Conservation (phyloP, 139 green algal genomes). For the Deuterostichococcus epilithicus region DNA sequence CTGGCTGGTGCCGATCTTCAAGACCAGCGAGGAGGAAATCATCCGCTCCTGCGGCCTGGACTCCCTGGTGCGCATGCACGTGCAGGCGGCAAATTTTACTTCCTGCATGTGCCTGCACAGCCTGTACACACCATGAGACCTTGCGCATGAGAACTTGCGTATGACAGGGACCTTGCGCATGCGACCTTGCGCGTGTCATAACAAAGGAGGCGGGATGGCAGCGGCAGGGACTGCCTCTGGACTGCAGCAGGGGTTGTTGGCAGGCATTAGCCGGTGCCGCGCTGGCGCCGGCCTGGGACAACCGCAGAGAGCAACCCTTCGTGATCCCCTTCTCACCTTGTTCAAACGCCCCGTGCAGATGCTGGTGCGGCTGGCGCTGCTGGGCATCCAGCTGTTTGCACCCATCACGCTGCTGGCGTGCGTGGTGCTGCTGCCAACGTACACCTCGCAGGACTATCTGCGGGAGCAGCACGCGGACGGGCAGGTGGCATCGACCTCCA, state of each 20-base stretch:
- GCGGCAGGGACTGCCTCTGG: too few relatives aligned
- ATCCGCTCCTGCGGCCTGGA: slow-evolving; percentile 45
- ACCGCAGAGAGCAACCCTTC: too few relatives aligned
- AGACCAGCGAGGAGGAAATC: slow-evolving; percentile 37
- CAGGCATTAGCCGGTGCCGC: too few relatives aligned
- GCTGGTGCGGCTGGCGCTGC: slow-evolving; percentile 11
- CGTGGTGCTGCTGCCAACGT: background rate
- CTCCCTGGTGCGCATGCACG: slow-evolving; percentile 31
- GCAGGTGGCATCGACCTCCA: background rate
- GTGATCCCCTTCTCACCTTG: background rate
- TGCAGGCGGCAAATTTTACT: too few relatives aligned
- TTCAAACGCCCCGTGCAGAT: slow-evolving; percentile 7
- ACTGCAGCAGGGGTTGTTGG: too few relatives aligned
- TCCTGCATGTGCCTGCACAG: background rate
- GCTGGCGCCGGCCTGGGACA: too few relatives aligned
- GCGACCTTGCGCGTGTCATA: too few relatives aligned
- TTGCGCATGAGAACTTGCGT: too few relatives aligned
- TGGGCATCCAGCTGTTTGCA: slow-evolving; percentile 37
- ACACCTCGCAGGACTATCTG: background rate
- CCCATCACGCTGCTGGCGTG: slow-evolving; percentile 33
- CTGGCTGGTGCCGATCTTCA: slow-evolving; percentile 49
- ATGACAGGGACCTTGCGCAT: too few relatives aligned
- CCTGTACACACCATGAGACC: background rate
- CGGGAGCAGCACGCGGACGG: background rate
- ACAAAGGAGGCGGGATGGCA: too few relatives aligned